Evolutionary conservation across 345 rosid species (phyloP).

Genomic region (Camelina neglecta): DNA sequence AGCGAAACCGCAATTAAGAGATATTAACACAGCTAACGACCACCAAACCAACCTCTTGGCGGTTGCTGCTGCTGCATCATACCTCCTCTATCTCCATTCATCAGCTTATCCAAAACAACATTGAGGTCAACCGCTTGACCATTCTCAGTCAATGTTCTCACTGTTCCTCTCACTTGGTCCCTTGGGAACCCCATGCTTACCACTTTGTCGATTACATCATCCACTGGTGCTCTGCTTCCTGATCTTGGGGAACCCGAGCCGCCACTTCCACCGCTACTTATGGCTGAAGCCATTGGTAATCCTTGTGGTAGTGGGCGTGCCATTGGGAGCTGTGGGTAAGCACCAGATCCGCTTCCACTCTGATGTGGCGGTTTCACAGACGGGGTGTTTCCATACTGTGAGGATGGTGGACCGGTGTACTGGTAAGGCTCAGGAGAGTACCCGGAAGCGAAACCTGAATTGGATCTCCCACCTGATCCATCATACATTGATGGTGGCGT

Average conservation of each 20-base stretch:
- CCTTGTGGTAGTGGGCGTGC: slow-evolving; percentile 81
- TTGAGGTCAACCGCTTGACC: slow-evolving; percentile 92
- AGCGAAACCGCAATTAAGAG: slow-evolving; percentile 3
- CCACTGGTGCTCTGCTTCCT: slow-evolving; percentile 79
- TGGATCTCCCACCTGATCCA: slow-evolving; percentile 61
- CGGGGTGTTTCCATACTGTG: slow-evolving; percentile 65
- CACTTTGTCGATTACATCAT: slow-evolving; percentile 83
- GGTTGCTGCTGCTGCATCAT: slow-evolving; percentile 61
- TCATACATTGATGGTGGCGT: slow-evolving; percentile 62
- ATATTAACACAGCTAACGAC: slow-evolving; percentile 47
- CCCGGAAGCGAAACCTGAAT: slow-evolving; percentile 66
- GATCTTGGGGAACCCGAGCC: slow-evolving; percentile 63
- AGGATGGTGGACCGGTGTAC: slow-evolving; percentile 59
- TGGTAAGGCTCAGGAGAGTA: slow-evolving; percentile 61
- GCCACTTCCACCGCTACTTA: slow-evolving; percentile 51
- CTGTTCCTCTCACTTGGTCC: slow-evolving; percentile 87
- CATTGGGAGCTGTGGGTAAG: slow-evolving; percentile 81
- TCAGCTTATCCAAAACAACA: slow-evolving; percentile 86
- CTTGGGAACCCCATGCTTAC: slow-evolving; percentile 88
- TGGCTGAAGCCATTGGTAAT: slow-evolving; percentile 67
- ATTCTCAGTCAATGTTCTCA: slow-evolving; percentile 75
- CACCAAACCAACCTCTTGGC: slow-evolving; percentile 77
- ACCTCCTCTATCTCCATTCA: slow-evolving; percentile 64
- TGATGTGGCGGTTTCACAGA: slow-evolving; percentile 55
- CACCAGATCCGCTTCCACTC: slow-evolving; percentile 53